Conservation (phyloP, 2,329 filamentous ascomycete species). For the Scolecobasidium constrictum region DNA sequence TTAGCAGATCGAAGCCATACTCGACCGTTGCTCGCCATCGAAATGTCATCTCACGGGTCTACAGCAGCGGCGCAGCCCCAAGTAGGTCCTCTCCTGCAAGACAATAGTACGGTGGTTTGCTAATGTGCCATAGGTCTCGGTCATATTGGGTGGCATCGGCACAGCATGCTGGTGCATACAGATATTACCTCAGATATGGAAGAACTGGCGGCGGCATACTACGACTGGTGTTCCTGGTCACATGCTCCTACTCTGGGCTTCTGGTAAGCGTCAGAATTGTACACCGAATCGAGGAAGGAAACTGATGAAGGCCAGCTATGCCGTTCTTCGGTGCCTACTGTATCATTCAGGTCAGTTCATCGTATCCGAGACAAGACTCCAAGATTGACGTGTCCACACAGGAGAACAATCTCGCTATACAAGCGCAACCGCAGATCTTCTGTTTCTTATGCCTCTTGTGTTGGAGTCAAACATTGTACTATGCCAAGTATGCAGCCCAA, state of each 20-base stretch:
- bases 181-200: constrained; percentile 37
- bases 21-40: too few relatives aligned
- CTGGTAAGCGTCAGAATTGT: constrained; percentile 36
- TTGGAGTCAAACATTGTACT: constrained; percentile 43
- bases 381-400: constrained; percentile 15
- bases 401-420: constrained; percentile 44
- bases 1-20: too few relatives aligned
- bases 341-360: constrained; percentile 32
- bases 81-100: too few relatives aligned
- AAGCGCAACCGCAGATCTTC: constrained; percentile 45
- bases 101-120: too few relatives aligned
- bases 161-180: constrained; percentile 1
- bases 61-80: too few relatives aligned
- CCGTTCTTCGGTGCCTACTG: constrained; percentile 43
- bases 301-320: constrained; percentile 27
- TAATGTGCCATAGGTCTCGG: constrained; percentile 5
- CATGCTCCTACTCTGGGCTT: constrained; percentile 56
- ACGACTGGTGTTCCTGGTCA: constrained; percentile 48
- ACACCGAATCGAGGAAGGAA: too few relatives aligned
- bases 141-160: not conserved
- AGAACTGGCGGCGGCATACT: constrained; percentile 49
- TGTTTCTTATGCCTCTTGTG: constrained; percentile 36
- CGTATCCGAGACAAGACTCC: not conserved
- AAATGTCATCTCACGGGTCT: too few relatives aligned
- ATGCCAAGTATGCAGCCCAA: constrained; percentile 31